Evolutionary conservation across 768 basidiomycete genomes (phyloP).

Genomic region (Termitomyces titanicus): DNA sequence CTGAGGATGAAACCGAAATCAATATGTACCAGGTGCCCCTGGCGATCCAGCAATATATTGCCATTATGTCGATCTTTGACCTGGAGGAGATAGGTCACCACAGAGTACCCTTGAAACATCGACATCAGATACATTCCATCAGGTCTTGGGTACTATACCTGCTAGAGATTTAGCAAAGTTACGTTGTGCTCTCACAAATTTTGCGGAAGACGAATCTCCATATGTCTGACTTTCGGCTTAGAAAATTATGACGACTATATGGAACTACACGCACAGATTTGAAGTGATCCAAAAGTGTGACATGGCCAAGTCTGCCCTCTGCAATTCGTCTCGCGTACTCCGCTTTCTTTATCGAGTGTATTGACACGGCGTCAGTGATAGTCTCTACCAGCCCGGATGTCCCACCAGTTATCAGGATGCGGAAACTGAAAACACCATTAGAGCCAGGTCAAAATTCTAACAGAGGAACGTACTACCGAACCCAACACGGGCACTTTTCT

Average conservation of each 20-base stretch:
- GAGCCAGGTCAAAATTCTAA: neutral
- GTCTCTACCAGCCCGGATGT: constrained; percentile 95
- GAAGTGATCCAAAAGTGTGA: constrained; percentile 91
- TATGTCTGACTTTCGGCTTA: constrained; percentile 59
- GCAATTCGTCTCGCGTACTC: constrained; percentile 90
- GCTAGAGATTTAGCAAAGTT: constrained; percentile 94
- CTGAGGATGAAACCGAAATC: constrained; percentile 98
- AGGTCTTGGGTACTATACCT: constrained; percentile 37
- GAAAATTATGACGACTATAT: neutral
- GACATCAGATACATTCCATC: neutral
- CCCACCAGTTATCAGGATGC: constrained; percentile 92
- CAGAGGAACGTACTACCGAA: constrained; percentile 65
- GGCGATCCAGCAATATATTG: constrained; percentile 93
- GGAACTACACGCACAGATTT: constrained; percentile 52
- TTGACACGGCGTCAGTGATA: constrained; percentile 96
- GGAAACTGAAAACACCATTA: constrained; percentile 51
- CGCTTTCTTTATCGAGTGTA: constrained; percentile 99
- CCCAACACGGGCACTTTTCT: constrained; percentile 90
- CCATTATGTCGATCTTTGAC: constrained; percentile 99
- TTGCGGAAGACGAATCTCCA: constrained; percentile 82
- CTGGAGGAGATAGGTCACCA: constrained; percentile 95
- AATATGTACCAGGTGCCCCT: constrained; percentile 94
- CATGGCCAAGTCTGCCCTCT: constrained; percentile 78
- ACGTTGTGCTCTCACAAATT: constrained; percentile 85
- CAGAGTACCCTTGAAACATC: constrained; percentile 69